Conservation (phyloP, 805 yeast species). For the Nakazawaea ernobii region DNA sequence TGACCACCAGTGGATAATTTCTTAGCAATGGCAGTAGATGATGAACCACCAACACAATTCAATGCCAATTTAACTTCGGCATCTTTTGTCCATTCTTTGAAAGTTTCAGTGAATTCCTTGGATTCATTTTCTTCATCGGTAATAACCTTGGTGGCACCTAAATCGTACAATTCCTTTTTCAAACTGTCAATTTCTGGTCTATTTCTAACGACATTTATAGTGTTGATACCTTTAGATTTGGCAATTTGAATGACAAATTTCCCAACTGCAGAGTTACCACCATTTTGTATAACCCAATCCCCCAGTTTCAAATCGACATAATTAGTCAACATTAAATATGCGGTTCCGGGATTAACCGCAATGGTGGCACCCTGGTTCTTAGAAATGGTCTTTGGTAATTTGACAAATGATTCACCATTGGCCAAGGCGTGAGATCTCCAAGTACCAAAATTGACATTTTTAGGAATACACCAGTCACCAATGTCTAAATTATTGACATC, state of each 20-base stretch:
- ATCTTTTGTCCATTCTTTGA: slow-evolving; percentile 47
- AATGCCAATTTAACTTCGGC: slow-evolving; percentile 68
- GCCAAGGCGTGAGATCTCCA: slow-evolving; percentile 82
- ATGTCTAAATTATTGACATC: slow-evolving; percentile 38
- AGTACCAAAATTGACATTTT: slow-evolving; percentile 77
- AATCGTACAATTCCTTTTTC: slow-evolving; percentile 42
- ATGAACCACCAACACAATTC: slow-evolving; percentile 92
- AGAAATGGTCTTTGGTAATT: slow-evolving; percentile 50
- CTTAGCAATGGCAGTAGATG: slow-evolving; percentile 75
- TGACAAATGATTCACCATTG: slow-evolving; percentile 44
- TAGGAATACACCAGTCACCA: slow-evolving; percentile 90
- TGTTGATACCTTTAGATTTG: slow-evolving; percentile 68
- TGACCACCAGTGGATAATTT: slow-evolving; percentile 71
- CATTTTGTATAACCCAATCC: slow-evolving; percentile 94
- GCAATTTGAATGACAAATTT: slow-evolving; percentile 88
- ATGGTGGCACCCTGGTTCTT: slow-evolving; percentile 77
- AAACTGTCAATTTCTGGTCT: slow-evolving; percentile 69
- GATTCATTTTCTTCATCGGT: slow-evolving; percentile 82
- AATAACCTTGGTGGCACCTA: slow-evolving; percentile 86
- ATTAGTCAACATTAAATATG: slow-evolving; percentile 78
- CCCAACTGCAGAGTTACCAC: slow-evolving; percentile 95
- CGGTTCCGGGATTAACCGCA: slow-evolving; percentile 89
- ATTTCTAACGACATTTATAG: slow-evolving; percentile 83
- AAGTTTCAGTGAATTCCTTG: slow-evolving; percentile 56
- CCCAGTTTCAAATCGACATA: slow-evolving; percentile 57